phyloP scores from a whole-genome alignment of 306 rosid species.

The Pachyrhizus erosus region DNA sequence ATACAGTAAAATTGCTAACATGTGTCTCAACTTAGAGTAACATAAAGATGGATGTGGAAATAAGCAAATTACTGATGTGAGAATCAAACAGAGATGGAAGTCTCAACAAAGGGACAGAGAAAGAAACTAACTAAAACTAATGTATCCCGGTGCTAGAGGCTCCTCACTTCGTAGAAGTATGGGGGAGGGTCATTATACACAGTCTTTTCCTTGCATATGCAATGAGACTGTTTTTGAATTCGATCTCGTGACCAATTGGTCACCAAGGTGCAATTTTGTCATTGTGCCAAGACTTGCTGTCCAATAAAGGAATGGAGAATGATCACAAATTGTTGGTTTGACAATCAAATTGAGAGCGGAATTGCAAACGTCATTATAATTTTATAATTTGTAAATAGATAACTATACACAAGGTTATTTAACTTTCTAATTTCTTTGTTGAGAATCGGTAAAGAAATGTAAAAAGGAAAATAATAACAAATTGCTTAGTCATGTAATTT shows the following conservation, averaged over 20 bases:
- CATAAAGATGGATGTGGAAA: constrained; percentile 2
- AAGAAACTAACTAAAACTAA: no score
- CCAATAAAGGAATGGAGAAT: neutral
- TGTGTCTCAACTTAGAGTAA: neutral
- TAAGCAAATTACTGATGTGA: neutral
- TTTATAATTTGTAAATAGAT: neutral
- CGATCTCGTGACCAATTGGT: no score
- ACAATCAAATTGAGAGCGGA: neutral
- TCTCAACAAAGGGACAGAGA: neutral
- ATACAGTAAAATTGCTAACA: neutral
- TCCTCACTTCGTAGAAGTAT: no score
- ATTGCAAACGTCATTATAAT: neutral
- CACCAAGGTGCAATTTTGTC: no score
- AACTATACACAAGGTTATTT: neutral
- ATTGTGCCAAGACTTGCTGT: no score
- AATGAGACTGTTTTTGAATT: no score
- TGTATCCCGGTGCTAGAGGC: no score
- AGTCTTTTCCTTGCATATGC: no score
- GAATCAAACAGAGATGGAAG: neutral
- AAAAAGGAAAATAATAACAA: neutral
- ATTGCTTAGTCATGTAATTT: neutral
- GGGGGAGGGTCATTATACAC: no score
- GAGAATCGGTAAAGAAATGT: neutral
- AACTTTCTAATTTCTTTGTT: neutral
- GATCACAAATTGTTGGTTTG: neutral